Evolutionary conservation across 805 yeast genomes (phyloP).

Genomic region (Wickerhamiella nectarea): DNA sequence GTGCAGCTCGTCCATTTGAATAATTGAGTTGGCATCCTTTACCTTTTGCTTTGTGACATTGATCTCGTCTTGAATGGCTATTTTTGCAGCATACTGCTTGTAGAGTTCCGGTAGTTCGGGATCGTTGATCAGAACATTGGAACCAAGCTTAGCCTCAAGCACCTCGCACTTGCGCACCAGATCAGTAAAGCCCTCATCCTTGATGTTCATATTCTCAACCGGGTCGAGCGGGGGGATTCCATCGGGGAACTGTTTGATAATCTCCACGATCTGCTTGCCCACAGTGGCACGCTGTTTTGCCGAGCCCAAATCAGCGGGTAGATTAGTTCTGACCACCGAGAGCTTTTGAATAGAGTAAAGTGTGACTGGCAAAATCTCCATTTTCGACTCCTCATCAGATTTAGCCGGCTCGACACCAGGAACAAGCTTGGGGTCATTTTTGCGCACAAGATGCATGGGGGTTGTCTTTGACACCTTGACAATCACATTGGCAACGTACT

Average conservation of each 20-base stretch:
- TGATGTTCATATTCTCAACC: slow-evolving; percentile 80
- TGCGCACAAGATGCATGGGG: slow-evolving; percentile 60
- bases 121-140: slow-evolving; percentile 45
- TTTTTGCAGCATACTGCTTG: slow-evolving; percentile 50
- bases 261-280: slow-evolving; percentile 63
- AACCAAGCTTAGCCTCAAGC: slow-evolving; percentile 54
- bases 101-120: slow-evolving; percentile 49
- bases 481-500: slow-evolving; percentile 76
- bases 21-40: slow-evolving; percentile 73
- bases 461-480: slow-evolving; percentile 65
- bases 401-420: slow-evolving; percentile 79
- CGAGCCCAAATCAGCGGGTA: slow-evolving; percentile 57
- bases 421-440: slow-evolving; percentile 63
- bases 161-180: slow-evolving; percentile 69
- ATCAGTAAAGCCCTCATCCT: slow-evolving; percentile 57
- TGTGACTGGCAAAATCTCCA: slow-evolving; percentile 76
- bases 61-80: slow-evolving; percentile 44
- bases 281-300: slow-evolving; percentile 36
- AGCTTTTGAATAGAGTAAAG: slow-evolving; percentile 59
- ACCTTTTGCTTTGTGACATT: slow-evolving; percentile 50
- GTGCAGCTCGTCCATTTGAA: slow-evolving; percentile 86
- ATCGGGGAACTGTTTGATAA: slow-evolving; percentile 70
- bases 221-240: slow-evolving; percentile 91
- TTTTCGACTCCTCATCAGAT: slow-evolving; percentile 50
- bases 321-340: slow-evolving; percentile 64